Evolutionary conservation across 1,284 basidiomycete species (phyloP).

Genomic region (Crepidotus sp.): DNA sequence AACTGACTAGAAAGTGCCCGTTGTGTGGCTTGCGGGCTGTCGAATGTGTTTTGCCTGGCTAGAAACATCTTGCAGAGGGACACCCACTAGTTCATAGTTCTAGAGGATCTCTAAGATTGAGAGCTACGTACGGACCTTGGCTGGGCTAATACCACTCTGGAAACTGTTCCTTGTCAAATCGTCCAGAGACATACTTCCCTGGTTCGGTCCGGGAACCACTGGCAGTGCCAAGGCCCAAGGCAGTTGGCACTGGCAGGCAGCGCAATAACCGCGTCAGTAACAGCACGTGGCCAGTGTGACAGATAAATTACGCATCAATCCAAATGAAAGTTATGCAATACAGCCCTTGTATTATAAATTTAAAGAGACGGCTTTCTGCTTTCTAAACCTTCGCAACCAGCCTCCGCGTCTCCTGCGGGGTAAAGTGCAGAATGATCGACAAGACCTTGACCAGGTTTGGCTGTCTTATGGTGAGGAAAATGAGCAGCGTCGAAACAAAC

Average conservation of each 20-base stretch:
- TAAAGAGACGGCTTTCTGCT: background rate
- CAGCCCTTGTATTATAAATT: background rate
- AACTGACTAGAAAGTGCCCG: slow-evolving; percentile 41
- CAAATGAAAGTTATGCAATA: background rate
- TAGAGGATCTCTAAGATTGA: background rate
- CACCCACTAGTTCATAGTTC: slow-evolving; percentile 43
- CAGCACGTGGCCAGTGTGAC: too few relatives aligned
- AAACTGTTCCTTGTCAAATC: slow-evolving; percentile 64
- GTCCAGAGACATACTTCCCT: slow-evolving; percentile 47
- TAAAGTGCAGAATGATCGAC: slow-evolving; percentile 86
- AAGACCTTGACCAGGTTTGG: slow-evolving; percentile 85
- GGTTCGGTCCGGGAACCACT: too few relatives aligned
- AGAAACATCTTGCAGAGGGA: slow-evolving; percentile 52
- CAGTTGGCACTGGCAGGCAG: too few relatives aligned
- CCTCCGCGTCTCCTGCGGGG: slow-evolving; percentile 85
- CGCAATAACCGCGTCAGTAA: too few relatives aligned
- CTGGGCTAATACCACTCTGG: slow-evolving; percentile 52
- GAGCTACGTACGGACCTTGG: slow-evolving; percentile 38
- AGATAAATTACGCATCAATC: slow-evolving; percentile 1
- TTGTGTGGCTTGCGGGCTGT: slow-evolving; percentile 32
- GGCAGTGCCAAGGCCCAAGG: too few relatives aligned
- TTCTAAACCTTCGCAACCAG: slow-evolving; percentile 72
- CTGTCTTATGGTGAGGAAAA: slow-evolving; percentile 29
- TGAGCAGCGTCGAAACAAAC: background rate
- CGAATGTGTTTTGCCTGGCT: slow-evolving; percentile 35